Evolutionary conservation across 2,329 filamentous ascomycete genomes (phyloP).

Genomic region (Emericellopsis atlantica): DNA sequence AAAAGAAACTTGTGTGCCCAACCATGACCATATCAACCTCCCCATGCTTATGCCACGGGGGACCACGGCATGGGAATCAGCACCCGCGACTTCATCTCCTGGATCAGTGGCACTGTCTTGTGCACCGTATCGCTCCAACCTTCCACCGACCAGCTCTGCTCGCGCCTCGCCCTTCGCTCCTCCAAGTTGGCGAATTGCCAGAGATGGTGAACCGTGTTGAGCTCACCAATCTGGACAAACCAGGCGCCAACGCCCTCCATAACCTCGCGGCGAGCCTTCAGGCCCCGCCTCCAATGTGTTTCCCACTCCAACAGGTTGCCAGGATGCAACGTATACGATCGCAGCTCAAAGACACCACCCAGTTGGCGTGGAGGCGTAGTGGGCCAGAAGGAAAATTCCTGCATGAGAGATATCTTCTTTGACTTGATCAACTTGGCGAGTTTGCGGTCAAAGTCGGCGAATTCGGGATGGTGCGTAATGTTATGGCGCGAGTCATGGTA

Average conservation of each 20-base stretch:
- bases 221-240: slow-evolving; percentile 96
- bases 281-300: slow-evolving; percentile 88
- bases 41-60: slow-evolving; percentile 55
- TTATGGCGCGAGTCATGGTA: slow-evolving; percentile 86
- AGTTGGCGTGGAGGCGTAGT: slow-evolving; percentile 82
- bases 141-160: slow-evolving; percentile 90
- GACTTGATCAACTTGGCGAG: slow-evolving; percentile 74
- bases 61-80: slow-evolving; percentile 95
- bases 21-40: background rate
- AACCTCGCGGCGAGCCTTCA: slow-evolving; percentile 83
- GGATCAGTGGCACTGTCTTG: slow-evolving; percentile 95
- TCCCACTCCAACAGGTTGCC: slow-evolving; percentile 98
- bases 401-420: slow-evolving; percentile 89
- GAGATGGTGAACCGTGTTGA: slow-evolving; percentile 95
- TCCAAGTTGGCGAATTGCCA: slow-evolving; percentile 98
- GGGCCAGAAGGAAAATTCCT: slow-evolving; percentile 99
- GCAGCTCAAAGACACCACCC: slow-evolving; percentile 87
- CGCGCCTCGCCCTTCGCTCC: slow-evolving; percentile 77
- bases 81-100: slow-evolving; percentile 90
- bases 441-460: slow-evolving; percentile 69
- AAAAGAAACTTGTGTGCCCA: background rate
- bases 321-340: slow-evolving; percentile 91
- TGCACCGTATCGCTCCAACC: slow-evolving; percentile 97
- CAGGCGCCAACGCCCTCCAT: slow-evolving; percentile 98
- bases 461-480: slow-evolving; percentile 75